Base-by-base conservation (phyloP, 2,329 filamentous ascomycete species). In the Paecilomyces formosus region DNA sequence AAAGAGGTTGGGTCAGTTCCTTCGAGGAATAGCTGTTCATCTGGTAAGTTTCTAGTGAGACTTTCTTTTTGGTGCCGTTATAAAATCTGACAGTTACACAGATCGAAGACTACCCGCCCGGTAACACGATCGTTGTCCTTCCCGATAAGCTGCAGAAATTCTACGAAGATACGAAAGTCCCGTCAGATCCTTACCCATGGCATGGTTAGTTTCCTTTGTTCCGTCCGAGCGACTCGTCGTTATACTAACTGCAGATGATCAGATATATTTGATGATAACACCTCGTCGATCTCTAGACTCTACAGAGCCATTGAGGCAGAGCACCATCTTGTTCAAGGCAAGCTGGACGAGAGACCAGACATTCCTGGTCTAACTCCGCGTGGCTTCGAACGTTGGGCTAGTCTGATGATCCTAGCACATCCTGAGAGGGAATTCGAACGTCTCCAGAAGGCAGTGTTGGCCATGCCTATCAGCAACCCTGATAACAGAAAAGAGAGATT, bases 71-170 rank as follows among this genome's bases (percentile, higher is more conserved):
- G 22, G 9, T 54, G 15, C 26, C 11, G 6, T 22, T 54, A 1
- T 6, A 51, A 45, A 24, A 60, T 70, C 33, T 72, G 54, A 50
- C 13, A 49, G 8, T 11, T n/a, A 30, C 2, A n/a, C 57, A 88
- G 85, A 86, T 90, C 63, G 84, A 88, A 58, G 82, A 90, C 63
- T 88, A 87, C 67, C 78, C 85, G 53, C 88, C 88, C 0, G 83
- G 81, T 62, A 82, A 82, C 55, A 87, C 82, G 33, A 76, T 93
- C 15, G 88, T 94, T 50, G 81, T 96, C 35, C 84, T 88, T 0
- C 90, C 91, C 0, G 76, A 84, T 4, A 94, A 94, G 74, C 82
- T 96, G 78, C 80, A 84, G 13, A 80, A 81, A 54, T 90, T 92
- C 64, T 95, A 95, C 68, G 79, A 82, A 15, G 82, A 84, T 57